Percentiles rank a stretch among this genome's conserved stretches.
phyloP scores from a whole-genome alignment of 2,329 filamentous ascomycete species.

The Amylocarpus encephaloides region DNA sequence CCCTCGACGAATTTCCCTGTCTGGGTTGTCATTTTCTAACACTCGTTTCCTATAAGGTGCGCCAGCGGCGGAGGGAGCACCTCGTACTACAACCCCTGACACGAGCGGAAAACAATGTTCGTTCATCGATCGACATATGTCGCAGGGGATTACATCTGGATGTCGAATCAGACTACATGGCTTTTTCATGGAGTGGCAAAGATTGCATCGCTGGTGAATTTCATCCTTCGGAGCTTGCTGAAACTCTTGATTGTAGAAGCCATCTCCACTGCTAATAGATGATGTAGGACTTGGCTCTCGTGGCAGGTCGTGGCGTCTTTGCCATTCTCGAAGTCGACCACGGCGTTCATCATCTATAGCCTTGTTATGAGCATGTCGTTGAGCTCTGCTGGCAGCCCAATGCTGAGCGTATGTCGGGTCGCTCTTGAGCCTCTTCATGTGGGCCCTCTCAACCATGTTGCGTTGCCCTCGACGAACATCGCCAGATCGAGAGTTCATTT shows the following conservation, averaged over 20 bases:
- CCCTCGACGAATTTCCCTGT: too few species aligned
- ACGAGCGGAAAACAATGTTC: background rate
- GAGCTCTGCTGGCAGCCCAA: background rate
- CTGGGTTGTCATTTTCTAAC: too few species aligned
- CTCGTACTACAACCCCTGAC: background rate
- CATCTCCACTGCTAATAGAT: conserved; percentile 1
- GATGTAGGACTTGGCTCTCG: conserved; percentile 4
- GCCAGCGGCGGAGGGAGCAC: background rate
- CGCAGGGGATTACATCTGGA: background rate
- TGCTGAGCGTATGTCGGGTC: background rate
- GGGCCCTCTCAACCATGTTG: background rate
- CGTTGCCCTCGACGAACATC: background rate
- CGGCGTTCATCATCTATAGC: background rate
- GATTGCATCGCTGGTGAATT: background rate
- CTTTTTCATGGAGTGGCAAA: background rate
- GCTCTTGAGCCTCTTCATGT: background rate
- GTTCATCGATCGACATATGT: background rate
- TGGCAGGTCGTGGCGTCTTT: background rate
- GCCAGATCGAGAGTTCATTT: too few species aligned
- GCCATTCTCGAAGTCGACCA: background rate
- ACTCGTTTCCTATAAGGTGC: background rate
- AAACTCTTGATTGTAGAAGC: background rate
- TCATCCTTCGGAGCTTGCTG: background rate
- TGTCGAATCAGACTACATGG: background rate
- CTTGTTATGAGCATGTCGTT: background rate